Conservation (phyloP, 2,329 filamentous ascomycete genomes). For the Scolecobasidium constrictum region DNA sequence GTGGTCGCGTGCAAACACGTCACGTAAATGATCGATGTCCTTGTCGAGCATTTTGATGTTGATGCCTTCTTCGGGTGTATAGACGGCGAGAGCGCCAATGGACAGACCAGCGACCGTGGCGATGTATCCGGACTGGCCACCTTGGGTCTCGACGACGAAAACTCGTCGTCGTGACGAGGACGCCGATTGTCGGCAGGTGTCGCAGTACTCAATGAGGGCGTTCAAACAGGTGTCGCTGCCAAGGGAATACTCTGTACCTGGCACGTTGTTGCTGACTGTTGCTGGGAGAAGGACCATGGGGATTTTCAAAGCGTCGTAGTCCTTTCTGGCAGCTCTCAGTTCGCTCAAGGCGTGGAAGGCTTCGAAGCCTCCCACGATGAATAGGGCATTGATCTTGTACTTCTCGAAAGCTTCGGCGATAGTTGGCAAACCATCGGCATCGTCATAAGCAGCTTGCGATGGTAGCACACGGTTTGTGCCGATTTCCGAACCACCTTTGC, state of each 20-base stretch:
- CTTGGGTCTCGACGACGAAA: constrained; percentile 97
- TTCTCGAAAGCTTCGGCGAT: constrained; percentile 75
- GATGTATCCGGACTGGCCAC: constrained; percentile 86
- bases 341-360: constrained; percentile 88
- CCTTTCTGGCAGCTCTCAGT: constrained; percentile 65
- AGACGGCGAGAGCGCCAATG: constrained; percentile 88
- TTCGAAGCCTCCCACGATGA: constrained; percentile 91
- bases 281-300: constrained; percentile 85
- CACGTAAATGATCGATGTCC: constrained; percentile 80
- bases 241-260: constrained; percentile 92
- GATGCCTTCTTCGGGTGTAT: constrained; percentile 94
- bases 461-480: constrained; percentile 94
- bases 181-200: constrained; percentile 94
- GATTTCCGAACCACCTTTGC: constrained; percentile 93
- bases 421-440: constrained; percentile 79
- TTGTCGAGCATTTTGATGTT: constrained; percentile 83
- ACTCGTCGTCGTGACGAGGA: constrained; percentile 87
- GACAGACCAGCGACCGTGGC: constrained; percentile 81
- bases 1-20: constrained; percentile 74
- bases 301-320: constrained; percentile 81
- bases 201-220: constrained; percentile 87
- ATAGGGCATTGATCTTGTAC: constrained; percentile 83
- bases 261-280: constrained; percentile 98
- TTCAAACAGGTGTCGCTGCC: constrained; percentile 96
- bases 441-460: constrained; percentile 35